phyloP scores from a whole-genome alignment of 257 asterid species.

The Handroanthus guayacan region DNA sequence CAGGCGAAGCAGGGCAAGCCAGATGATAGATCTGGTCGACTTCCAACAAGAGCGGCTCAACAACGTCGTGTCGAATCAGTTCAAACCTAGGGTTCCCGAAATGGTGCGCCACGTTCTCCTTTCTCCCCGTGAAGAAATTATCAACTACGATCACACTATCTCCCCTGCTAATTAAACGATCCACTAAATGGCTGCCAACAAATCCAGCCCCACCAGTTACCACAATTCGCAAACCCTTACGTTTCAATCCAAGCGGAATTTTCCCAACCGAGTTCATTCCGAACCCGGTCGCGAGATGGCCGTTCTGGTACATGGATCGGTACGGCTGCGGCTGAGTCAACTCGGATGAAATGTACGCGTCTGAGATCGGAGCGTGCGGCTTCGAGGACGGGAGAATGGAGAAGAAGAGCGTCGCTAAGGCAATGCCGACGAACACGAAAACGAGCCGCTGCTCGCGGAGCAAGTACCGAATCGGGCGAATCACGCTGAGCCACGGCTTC shows the following conservation, averaged over 20 bases:
- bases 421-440: constrained; percentile 61
- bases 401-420: constrained; percentile 52
- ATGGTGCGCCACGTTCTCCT: constrained; percentile 91
- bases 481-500: constrained; percentile 56
- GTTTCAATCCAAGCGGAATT: constrained; percentile 78
- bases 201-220: constrained; percentile 99
- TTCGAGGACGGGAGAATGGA: constrained; percentile 33
- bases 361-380: constrained; percentile 38
- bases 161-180: constrained; percentile 82
- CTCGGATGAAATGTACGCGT: constrained; percentile 45
- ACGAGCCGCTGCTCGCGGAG: constrained; percentile 73
- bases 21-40: constrained; percentile 99
- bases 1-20: constrained; percentile 99
- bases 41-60: constrained; percentile 84
- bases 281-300: constrained; percentile 54
- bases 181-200: constrained; percentile 94
- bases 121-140: constrained; percentile 92
- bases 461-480: constrained; percentile 55
- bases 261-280: constrained; percentile 77
- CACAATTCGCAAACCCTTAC: constrained; percentile 77
- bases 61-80: constrained; percentile 97
- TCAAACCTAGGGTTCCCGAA: constrained; percentile 88
- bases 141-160: constrained; percentile 98
- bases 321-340: constrained; percentile 39
- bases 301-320: constrained; percentile 63